Evolutionary conservation across 2,329 filamentous ascomycete genomes (phyloP).

Genomic region (Fusarium sp.): DNA sequence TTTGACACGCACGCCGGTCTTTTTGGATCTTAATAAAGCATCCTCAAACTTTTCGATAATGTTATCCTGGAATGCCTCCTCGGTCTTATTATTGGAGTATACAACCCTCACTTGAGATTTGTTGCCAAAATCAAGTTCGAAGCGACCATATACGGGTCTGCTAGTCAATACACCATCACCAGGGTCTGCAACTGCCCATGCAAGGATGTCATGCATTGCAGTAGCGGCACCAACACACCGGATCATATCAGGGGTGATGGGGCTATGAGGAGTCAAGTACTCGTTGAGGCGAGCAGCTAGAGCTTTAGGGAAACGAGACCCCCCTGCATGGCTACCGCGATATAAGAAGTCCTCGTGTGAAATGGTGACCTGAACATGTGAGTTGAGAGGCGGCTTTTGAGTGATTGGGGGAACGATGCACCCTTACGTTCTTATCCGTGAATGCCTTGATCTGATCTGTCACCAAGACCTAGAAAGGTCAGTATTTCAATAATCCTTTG

Average conservation of each 20-base stretch:
- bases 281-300: conserved; percentile 55
- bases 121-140: conserved; percentile 61
- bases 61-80: conserved; percentile 58
- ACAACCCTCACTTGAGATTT: conserved; percentile 58
- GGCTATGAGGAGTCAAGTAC: conserved; percentile 50
- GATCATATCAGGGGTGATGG: conserved; percentile 51
- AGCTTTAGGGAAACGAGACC: conserved; percentile 50
- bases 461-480: conserved; percentile 53
- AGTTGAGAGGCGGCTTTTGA: not conserved
- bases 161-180: conserved; percentile 57
- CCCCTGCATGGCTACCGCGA: conserved; percentile 52
- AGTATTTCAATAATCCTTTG: not conserved
- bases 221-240: conserved; percentile 54
- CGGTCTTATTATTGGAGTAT: conserved; percentile 58
- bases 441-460: conserved; percentile 52
- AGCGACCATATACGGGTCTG: conserved; percentile 61
- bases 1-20: conserved; percentile 55
- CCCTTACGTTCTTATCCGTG: conserved; percentile 49
- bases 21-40: conserved; percentile 53
- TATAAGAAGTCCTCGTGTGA: conserved; percentile 53
- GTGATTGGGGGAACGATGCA: rapidly evolving
- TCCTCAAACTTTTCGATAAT: conserved; percentile 61
- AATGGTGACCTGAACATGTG: conserved; percentile 41
- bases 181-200: conserved; percentile 55
- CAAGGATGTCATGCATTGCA: conserved; percentile 56